These are phyloP conservation scores for Thinopyrum obtusiflorum DNA, from an alignment of 202 grass and related monocot genomes.

Conservation along the genomic window DNA sequence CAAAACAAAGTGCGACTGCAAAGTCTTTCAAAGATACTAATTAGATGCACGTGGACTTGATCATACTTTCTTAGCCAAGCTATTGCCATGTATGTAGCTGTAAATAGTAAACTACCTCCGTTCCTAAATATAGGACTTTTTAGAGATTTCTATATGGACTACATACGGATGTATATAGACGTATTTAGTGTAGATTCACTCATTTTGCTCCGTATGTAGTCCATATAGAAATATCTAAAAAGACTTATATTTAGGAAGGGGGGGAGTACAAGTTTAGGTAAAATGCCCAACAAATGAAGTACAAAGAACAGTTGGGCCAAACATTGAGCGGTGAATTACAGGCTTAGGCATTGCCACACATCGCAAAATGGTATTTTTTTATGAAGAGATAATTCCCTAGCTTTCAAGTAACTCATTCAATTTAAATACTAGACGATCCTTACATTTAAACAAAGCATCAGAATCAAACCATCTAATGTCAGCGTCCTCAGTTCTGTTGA, in stretches of 20 bases:
- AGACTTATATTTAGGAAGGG: too few relatives aligned
- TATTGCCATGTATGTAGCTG: neutral
- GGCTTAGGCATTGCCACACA: neutral
- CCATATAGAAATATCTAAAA: too few relatives aligned
- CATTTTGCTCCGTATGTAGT: too few relatives aligned
- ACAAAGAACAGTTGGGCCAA: conserved; percentile 1
- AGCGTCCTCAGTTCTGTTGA: neutral
- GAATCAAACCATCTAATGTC: conserved; percentile 7
- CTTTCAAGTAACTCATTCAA: conserved; percentile 10
- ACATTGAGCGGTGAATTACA: neutral
- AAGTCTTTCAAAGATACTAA: conserved; percentile 3
- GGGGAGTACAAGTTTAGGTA: neutral
- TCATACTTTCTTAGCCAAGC: neutral
- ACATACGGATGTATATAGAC: too few relatives aligned
- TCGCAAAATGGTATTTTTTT: neutral
- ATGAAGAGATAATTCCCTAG: neutral
- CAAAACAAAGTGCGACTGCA: neutral
- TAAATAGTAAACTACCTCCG: neutral
- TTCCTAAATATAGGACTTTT: too few relatives aligned
- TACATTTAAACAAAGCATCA: conserved; percentile 20
- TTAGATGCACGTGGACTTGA: neutral
- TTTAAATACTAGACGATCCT: conserved; percentile 16
- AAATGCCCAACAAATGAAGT: neutral
- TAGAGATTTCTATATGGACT: too few relatives aligned
- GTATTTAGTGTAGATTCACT: too few relatives aligned